A percentile compares a stretch with the other conserved stretches of the same genome.
phyloP scores from a whole-genome alignment of 2,329 filamentous ascomycete species.

The Pseudocercospora fijiensis region DNA sequence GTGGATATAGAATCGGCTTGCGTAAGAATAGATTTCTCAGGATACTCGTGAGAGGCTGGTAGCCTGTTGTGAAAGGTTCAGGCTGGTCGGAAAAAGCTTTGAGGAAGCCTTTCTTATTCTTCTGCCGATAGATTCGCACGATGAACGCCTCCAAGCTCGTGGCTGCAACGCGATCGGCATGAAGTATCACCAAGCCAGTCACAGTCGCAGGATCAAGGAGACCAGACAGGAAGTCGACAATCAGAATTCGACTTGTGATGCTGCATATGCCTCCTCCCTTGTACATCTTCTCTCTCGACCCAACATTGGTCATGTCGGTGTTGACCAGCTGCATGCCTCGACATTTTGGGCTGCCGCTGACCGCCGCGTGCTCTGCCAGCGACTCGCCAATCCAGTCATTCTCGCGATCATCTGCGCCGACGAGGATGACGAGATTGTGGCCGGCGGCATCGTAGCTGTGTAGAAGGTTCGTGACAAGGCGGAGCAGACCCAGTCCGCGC shows the following conservation, averaged over 20 bases:
- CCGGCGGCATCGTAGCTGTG: conserved; percentile 96
- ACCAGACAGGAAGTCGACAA: conserved; percentile 86
- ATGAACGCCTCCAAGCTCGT: conserved; percentile 95
- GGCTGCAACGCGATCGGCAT: conserved; percentile 80
- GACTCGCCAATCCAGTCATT: conserved; percentile 97
- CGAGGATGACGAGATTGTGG: conserved; percentile 84
- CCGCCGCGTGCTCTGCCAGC: conserved; percentile 88
- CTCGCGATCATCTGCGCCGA: conserved; percentile 87
- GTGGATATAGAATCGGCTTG: conserved; percentile 85
- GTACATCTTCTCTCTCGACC: conserved; percentile 88
- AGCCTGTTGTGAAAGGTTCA: conserved; percentile 84
- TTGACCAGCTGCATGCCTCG: conserved; percentile 89
- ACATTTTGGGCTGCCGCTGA: conserved; percentile 78
- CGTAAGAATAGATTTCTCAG: conserved; percentile 88
- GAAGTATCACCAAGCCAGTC: conserved; percentile 81
- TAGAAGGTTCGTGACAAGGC: conserved; percentile 90
- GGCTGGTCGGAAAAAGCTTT: conserved; percentile 96
- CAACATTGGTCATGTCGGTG: conserved; percentile 87
- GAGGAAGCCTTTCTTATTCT: conserved; percentile 89
- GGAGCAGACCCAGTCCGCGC: conserved; percentile 85
- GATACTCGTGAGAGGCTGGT: conserved; percentile 83
- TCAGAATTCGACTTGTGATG: conserved; percentile 90
- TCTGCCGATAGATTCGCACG: conserved; percentile 85
- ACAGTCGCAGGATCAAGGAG: conserved; percentile 79
- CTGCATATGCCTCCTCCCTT: conserved; percentile 85